These are phyloP conservation scores for Murraya koenigii DNA, from an alignment of 345 rosid genomes.

Conservation along the genomic window DNA sequence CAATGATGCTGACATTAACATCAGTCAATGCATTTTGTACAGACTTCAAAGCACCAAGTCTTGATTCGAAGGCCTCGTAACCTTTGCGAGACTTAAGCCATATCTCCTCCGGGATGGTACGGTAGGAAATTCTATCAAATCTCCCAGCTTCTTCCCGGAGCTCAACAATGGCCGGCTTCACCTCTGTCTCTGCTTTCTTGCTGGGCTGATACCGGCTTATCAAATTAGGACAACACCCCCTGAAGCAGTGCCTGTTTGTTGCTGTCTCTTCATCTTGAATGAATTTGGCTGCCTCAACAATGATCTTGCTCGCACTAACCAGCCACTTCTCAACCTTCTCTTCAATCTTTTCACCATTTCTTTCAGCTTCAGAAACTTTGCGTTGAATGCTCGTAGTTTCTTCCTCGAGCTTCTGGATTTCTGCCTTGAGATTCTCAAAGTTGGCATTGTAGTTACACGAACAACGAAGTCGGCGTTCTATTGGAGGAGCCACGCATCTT, in stretches of 20 bases:
- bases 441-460: too few relatives aligned
- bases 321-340: slow-evolving; percentile 5
- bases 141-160: neutral
- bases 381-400: too few relatives aligned
- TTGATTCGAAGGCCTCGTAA: slow-evolving; percentile 19
- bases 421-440: neutral
- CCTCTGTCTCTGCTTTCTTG: slow-evolving; percentile 13
- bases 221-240: slow-evolving; percentile 6
- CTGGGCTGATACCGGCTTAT: neutral
- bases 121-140: neutral
- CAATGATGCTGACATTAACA: slow-evolving; percentile 10
- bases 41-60: neutral
- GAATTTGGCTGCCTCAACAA: neutral
- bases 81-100: neutral
- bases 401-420: neutral
- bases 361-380: slow-evolving; percentile 4
- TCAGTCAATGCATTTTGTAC: neutral
- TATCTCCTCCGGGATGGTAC: neutral
- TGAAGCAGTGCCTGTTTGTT: neutral
- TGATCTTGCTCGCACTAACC: neutral
- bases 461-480: neutral
- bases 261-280: neutral
- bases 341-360: slow-evolving; percentile 1
- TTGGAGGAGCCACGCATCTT: neutral
- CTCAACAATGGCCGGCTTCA: neutral